A percentile compares a stretch with the other conserved stretches of the same genome.
These are phyloP conservation scores for Sarcocystis neurona DNA, from an alignment of 169 alveolate species.

Conservation along the genomic window DNA sequence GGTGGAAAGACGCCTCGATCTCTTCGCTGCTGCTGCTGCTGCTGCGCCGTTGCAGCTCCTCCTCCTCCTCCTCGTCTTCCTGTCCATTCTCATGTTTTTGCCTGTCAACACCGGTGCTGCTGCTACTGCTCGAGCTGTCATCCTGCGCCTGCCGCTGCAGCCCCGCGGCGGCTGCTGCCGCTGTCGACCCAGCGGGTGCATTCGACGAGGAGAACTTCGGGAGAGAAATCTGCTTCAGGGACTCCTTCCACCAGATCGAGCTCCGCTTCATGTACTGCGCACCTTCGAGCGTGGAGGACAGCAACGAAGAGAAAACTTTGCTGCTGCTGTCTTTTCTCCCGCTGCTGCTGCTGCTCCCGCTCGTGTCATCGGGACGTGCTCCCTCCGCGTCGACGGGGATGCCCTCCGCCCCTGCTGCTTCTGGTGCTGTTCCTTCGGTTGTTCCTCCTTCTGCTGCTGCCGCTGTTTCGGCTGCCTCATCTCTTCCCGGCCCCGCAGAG, in stretches of 20 bases:
- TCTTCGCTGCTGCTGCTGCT: no score
- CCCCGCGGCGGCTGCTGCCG: neutral
- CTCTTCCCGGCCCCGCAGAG: neutral
- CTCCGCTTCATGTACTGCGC: neutral
- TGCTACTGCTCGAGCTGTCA: neutral
- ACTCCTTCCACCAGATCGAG: neutral
- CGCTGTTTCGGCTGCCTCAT: neutral
- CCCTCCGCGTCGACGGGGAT: neutral
- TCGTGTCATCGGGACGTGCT: neutral
- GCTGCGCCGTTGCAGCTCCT: neutral
- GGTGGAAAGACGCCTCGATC: no score
- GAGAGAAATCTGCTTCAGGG: neutral
- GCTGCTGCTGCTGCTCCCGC: neutral
- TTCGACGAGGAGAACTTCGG: neutral
- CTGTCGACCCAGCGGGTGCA: neutral
- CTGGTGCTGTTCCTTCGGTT: no score
- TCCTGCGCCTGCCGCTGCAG: neutral
- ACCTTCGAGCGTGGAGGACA: neutral
- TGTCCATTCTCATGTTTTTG: neutral
- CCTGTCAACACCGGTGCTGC: neutral
- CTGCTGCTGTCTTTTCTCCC: no score
- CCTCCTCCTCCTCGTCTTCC: neutral
- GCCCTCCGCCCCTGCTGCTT: no score
- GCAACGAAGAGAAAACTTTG: slow-evolving; percentile 11
- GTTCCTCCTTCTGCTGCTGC: neutral